Base-by-base conservation (phyloP, 805 yeast species). In the Yarrowia sp. region DNA sequence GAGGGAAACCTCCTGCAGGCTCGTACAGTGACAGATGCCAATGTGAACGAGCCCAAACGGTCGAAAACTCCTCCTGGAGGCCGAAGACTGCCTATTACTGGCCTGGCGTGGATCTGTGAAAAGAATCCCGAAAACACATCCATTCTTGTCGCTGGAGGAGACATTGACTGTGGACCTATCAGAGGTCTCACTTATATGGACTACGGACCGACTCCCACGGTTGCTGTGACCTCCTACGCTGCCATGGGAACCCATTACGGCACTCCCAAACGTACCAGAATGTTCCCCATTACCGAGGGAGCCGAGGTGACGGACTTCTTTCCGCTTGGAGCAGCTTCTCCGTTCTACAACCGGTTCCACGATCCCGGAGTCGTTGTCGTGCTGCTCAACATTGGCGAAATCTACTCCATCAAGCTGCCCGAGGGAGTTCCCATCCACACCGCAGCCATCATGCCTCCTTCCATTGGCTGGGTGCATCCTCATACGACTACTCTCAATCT, bases 51-150 rank as follows among this genome's bases (percentile, higher is more conserved):
- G 21, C 86, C 88, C 3, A 79, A 71, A 66, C 67, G 67, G 19
- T 33, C 36, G 62, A 64, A 35, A 22, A 51, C 38, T 9, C 65
- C 63, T 43, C 66, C 61, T 3, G 69, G 67, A 10, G 66, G 67
- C 30, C 64, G 67, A 35, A 77, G 77, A 4, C 66, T 49, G 16
- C 69, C 72, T 7, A 83, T 89, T 21, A 77, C 79, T 21, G 82
- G 81, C 64, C 82, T 86, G 1, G 79, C 81, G 16, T 93, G 99
- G 99, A 73, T 90, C 21, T 89, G 96, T 70, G 88, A 84, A 11
- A 78, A 80, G 2, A 89, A 92, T 71, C 91, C 97, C 0, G 97
- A 91, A 70, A 81, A 83, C 44, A 91, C 98, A 0, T 83, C 89
- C 2, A 72, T 91, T 21, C 72, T 93, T 17, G 78, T 93, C 4